Conservation (phyloP, 2,329 filamentous ascomycete species). For the Fusarium pseudocircinatum region DNA sequence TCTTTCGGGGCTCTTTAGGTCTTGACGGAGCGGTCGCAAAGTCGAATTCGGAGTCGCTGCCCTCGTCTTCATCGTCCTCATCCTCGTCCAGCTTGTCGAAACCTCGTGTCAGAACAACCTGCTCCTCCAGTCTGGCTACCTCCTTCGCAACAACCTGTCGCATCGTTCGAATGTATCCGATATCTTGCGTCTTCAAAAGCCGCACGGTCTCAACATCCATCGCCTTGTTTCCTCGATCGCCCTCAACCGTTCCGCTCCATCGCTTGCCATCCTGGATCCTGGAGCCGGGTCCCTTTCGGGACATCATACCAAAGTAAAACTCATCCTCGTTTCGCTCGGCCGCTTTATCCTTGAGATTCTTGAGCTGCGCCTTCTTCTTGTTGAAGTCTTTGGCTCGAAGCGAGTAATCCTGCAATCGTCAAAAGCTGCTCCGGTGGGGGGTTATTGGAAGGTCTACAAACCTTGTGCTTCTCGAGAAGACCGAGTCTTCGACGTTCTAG, state of each 20-base stretch:
- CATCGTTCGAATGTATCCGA: slow-evolving; percentile 71
- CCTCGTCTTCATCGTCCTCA: slow-evolving; percentile 45
- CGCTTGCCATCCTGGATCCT: slow-evolving; percentile 59
- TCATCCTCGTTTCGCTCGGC: slow-evolving; percentile 76
- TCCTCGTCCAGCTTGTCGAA: slow-evolving; percentile 51
- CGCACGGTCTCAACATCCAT: slow-evolving; percentile 67
- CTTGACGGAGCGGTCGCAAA: slow-evolving; percentile 43
- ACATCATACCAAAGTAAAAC: slow-evolving; percentile 77
- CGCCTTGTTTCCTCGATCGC: slow-evolving; percentile 65
- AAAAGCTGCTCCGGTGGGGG: slow-evolving; percentile 18
- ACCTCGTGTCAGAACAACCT: slow-evolving; percentile 56
- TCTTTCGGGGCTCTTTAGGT: slow-evolving; percentile 56
- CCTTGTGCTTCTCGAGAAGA: slow-evolving; percentile 95
- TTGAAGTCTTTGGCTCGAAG: slow-evolving; percentile 73
- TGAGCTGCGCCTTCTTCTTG: slow-evolving; percentile 70
- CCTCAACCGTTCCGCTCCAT: slow-evolving; percentile 65
- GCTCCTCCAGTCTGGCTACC: slow-evolving; percentile 63
- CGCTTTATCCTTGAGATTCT: slow-evolving; percentile 68
- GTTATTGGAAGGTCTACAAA: slow-evolving; percentile 44
- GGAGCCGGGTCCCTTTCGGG: slow-evolving; percentile 65
- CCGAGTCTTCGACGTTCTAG: slow-evolving; percentile 85
- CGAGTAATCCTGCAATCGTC: slow-evolving; percentile 65
- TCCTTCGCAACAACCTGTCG: slow-evolving; percentile 69
- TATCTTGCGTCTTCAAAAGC: slow-evolving; percentile 74
- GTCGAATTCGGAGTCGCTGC: slow-evolving; percentile 48